A percentile compares a stretch with the other conserved stretches of the same genome.
Conservation (phyloP, 805 yeast genomes). For the Kodamaea jinghongensis region DNA sequence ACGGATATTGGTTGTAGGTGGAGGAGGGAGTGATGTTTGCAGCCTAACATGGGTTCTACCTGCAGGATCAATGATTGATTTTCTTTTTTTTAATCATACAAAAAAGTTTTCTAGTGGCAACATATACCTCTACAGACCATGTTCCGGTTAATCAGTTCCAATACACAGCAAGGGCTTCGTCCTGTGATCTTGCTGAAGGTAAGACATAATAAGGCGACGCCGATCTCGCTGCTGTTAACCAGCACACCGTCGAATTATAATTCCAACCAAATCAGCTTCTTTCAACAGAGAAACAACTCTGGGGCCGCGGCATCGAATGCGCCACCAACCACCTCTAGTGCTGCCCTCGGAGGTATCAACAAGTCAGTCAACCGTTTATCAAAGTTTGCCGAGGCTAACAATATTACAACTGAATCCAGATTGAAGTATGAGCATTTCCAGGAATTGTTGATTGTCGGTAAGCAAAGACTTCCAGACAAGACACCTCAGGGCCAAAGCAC, state of each 20-base stretch:
- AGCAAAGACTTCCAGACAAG: slow-evolving; percentile 15
- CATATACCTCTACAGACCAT: slow-evolving; percentile 13
- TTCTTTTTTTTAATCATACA: slow-evolving; percentile 1
- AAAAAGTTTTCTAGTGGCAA: slow-evolving; percentile 3
- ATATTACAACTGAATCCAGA: slow-evolving; percentile 13
- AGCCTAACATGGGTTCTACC: neutral
- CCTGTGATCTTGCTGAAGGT: slow-evolving; percentile 39
- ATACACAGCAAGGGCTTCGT: slow-evolving; percentile 34
- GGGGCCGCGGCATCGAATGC: slow-evolving; percentile 1
- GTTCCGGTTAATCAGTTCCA: slow-evolving; percentile 39
- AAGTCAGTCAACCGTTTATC: slow-evolving; percentile 5
- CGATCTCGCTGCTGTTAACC: slow-evolving; percentile 6
- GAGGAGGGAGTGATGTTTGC: slow-evolving; percentile 2
- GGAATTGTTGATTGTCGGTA: slow-evolving; percentile 25
- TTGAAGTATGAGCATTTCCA: slow-evolving; percentile 26
- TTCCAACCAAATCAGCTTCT: slow-evolving; percentile 4
- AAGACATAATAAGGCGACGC: slow-evolving; percentile 22
- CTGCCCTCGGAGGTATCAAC: neutral
- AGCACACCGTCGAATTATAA: slow-evolving; percentile 1
- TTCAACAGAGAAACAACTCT: slow-evolving; percentile 8
- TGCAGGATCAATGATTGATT: slow-evolving; percentile 2
- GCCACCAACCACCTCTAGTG: slow-evolving; percentile 1
- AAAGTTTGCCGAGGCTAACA: slow-evolving; percentile 2
- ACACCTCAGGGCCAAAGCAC: slow-evolving; percentile 1
- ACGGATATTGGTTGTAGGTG: too few relatives aligned